A percentile compares a stretch with the other conserved stretches of the same genome.
phyloP scores from a whole-genome alignment of 2,329 filamentous ascomycete species.

The Juglanconis juglandina region DNA sequence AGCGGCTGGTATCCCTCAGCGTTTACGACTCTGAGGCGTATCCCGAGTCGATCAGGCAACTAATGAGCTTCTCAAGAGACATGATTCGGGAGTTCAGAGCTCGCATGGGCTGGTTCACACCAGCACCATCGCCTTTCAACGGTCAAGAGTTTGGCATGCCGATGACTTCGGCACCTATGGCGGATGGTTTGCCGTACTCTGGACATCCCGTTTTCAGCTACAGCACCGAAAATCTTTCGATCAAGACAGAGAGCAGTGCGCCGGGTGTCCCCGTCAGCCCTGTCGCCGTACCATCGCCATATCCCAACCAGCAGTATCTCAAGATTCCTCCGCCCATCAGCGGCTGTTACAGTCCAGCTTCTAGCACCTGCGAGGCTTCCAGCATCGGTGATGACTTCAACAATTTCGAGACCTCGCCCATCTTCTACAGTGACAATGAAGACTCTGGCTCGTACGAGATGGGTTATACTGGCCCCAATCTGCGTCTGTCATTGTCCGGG shows the following conservation, averaged over 20 bases:
- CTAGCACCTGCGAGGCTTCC: constrained; percentile 49
- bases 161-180: constrained; percentile 31
- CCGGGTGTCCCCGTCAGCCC: constrained; percentile 50
- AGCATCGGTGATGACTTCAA: constrained; percentile 36
- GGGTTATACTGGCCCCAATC: constrained; percentile 42
- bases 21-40: constrained; percentile 55
- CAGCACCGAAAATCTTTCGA: constrained; percentile 60
- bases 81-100: constrained; percentile 66
- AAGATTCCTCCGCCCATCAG: constrained; percentile 62
- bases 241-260: constrained; percentile 47
- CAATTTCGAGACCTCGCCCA: constrained; percentile 38
- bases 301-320: constrained; percentile 54
- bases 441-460: constrained; percentile 52
- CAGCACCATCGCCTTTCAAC: constrained; percentile 47
- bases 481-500: constrained; percentile 42
- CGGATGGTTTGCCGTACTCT: constrained; percentile 45
- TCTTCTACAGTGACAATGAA: constrained; percentile 61
- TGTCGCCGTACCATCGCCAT: constrained; percentile 54
- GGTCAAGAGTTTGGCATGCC: constrained; percentile 35
- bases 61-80: constrained; percentile 72
- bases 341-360: constrained; percentile 59
- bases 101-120: constrained; percentile 65
- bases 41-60: constrained; percentile 47
- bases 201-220: constrained; percentile 59
- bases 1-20: constrained; percentile 68